Evolutionary conservation across 192 early-diverging fungal genomes (phyloP).

Genomic region (Haplosporangium gracile): DNA sequence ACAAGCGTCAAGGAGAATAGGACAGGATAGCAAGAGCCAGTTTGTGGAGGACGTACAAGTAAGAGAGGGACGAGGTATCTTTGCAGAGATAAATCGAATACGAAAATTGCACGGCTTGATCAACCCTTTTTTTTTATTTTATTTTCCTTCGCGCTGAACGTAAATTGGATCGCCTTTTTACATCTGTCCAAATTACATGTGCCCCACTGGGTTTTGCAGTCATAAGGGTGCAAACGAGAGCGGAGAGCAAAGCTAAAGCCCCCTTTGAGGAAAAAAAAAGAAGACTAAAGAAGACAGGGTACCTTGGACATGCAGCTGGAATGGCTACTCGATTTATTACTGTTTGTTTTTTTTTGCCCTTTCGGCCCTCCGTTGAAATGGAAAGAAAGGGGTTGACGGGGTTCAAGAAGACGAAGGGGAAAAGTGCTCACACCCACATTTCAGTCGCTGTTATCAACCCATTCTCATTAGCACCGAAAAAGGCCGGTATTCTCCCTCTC

Average conservation of each 20-base stretch:
- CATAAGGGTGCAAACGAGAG: not conserved
- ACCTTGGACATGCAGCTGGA: not conserved
- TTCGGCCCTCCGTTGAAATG: conserved; percentile 1
- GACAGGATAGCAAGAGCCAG: not conserved
- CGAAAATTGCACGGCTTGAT: not conserved
- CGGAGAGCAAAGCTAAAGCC: conserved; percentile 13
- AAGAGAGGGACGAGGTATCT: not conserved
- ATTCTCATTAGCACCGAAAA: not conserved
- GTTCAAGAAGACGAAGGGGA: not conserved
- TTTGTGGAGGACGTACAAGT: not conserved
- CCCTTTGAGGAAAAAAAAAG: not conserved
- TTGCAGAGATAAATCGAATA: not conserved
- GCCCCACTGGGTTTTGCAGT: not conserved
- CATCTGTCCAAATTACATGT: not conserved
- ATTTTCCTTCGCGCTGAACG: not conserved
- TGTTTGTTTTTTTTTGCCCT: conserved; percentile 4
- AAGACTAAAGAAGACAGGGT: not conserved
- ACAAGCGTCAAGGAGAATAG: not conserved
- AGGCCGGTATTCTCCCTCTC: not conserved
- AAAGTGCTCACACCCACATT: not conserved
- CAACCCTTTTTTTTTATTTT: not conserved
- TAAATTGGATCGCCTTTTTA: not conserved
- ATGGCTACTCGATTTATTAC: not conserved
- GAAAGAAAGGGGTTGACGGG: not conserved
- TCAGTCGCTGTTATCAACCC: not conserved